A percentile compares a stretch with the other conserved stretches of the same genome.
Evolutionary conservation across 2,329 filamentous ascomycete genomes (phyloP).

Genomic region (Fusarium sp.): DNA sequence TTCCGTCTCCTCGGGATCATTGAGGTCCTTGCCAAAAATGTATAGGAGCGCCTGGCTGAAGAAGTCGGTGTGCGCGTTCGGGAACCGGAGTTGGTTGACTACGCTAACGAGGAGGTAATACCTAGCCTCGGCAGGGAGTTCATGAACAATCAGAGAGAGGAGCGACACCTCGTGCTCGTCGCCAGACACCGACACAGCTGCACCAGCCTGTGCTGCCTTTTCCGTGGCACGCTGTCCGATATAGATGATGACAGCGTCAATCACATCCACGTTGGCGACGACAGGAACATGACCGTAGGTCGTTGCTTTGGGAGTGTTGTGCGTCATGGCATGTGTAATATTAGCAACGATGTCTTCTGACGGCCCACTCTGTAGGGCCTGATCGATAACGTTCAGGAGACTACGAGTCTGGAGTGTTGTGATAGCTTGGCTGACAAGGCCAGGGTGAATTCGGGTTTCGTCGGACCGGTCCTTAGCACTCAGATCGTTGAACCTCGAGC

Average conservation of each 20-base stretch:
- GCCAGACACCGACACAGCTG: constrained; percentile 61
- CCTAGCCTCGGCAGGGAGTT: constrained; percentile 78
- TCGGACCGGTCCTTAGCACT: constrained; percentile 81
- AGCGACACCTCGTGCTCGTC: constrained; percentile 70
- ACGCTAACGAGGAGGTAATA: constrained; percentile 88
- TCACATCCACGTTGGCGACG: constrained; percentile 74
- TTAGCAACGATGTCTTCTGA: constrained; percentile 80
- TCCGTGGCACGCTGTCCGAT: constrained; percentile 79
- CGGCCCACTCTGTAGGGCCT: constrained; percentile 68
- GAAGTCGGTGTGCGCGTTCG: constrained; percentile 90
- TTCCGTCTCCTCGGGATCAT: constrained; percentile 79
- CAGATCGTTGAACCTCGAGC: constrained; percentile 74
- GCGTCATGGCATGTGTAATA: constrained; percentile 78
- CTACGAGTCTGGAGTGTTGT: constrained; percentile 64
- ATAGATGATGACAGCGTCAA: constrained; percentile 87
- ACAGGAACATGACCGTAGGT: constrained; percentile 75
- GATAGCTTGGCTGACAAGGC: constrained; percentile 71
- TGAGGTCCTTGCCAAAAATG: constrained; percentile 81
- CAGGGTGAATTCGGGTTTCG: constrained; percentile 75
- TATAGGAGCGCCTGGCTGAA: constrained; percentile 88
- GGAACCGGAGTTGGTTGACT: constrained; percentile 90
- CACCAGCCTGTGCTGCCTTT: constrained; percentile 66
- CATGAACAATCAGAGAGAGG: constrained; percentile 80
- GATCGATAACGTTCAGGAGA: constrained; percentile 69
- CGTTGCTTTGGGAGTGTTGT: constrained; percentile 66